Base-by-base conservation (phyloP, 495 filamentous ascomycete genomes). In the Penicillium ucsense region DNA sequence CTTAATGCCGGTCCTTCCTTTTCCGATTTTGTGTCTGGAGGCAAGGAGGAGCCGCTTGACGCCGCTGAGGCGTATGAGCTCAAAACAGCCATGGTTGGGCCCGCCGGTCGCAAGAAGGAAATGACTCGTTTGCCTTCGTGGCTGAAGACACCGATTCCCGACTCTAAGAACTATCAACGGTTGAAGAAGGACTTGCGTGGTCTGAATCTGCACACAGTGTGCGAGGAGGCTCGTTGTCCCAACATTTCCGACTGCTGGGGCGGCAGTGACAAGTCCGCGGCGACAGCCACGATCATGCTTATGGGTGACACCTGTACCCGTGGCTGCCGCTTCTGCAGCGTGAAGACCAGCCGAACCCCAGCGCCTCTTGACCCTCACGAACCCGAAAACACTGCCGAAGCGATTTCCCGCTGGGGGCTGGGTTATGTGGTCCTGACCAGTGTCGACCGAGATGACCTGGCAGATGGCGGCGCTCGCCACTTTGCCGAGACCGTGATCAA, bases 161-260 rank as follows among this genome's bases (percentile, higher is more conserved):
- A 77, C 32, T 79, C 82, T 28, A 81, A 86, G 50, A 90, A 94
- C 67, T 96, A 82, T 72, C 92, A 90, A 70, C 86, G 87, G 53
- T 89, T 98, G 63, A 95, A 94, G 73, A 78, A 82, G 41, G 92
- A 98, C 68, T 73, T 98, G 47, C 80, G 92, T 31, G 92, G 92
- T 3, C 71, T 98, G 47, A 83, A 84, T 45, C 71, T 98, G 34
- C 90, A 96, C 62, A 98, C 92, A 5, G 92, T 98, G 9, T 98
- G 92, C 65, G 92, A 98, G 69, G 94, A 98, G 70, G 92, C 92
- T 10, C 79, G 89, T 31, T 98, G 92, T 64, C 92, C 92, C 37
- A 98, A 98, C 63, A 97, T 98, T 43, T 88, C 84, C 51, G 89
- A 95, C 63, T 98, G 92, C 74, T 98, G 92, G 92, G 92, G 92